A percentile compares a stretch with the other conserved stretches of the same genome.
These are phyloP conservation scores for Biscutella laevigata DNA, from an alignment of 441 rosid genomes.

Conservation along the genomic window DNA sequence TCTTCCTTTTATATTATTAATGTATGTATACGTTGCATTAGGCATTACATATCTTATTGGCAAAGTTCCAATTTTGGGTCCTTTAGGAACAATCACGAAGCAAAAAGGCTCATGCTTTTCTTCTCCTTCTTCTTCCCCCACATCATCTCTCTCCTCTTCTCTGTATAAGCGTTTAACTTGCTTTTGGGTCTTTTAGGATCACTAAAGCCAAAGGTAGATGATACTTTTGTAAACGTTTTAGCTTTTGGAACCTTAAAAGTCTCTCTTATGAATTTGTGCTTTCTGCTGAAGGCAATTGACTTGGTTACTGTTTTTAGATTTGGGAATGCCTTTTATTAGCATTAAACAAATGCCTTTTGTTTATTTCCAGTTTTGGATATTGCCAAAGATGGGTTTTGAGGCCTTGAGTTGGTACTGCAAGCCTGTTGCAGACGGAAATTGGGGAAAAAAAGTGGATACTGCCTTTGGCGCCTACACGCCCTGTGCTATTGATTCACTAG, in stretches of 20 bases:
- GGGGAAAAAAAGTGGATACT: slow-evolving; percentile 50
- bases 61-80: slow-evolving; percentile 12
- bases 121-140: neutral
- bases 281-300: neutral
- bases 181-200: neutral
- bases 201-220: neutral
- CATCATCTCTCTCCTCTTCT: neutral
- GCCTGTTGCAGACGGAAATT: slow-evolving; percentile 53
- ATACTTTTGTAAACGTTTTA: slow-evolving; percentile 1
- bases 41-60: neutral
- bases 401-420: slow-evolving; percentile 68
- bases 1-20: too few species aligned
- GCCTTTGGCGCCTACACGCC: slow-evolving; percentile 72
- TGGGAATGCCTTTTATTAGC: neutral
- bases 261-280: neutral
- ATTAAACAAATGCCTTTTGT: slow-evolving; percentile 9
- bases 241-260: neutral
- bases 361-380: slow-evolving; percentile 11
- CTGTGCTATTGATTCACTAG: slow-evolving; percentile 63
- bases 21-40: neutral
- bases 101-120: slow-evolving; percentile 13
- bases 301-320: neutral
- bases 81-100: slow-evolving; percentile 3
- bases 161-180: neutral
- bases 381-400: slow-evolving; percentile 41